These are phyloP conservation scores for Candida odintsovae DNA, from an alignment of 805 yeast species.

Conservation along the genomic window DNA sequence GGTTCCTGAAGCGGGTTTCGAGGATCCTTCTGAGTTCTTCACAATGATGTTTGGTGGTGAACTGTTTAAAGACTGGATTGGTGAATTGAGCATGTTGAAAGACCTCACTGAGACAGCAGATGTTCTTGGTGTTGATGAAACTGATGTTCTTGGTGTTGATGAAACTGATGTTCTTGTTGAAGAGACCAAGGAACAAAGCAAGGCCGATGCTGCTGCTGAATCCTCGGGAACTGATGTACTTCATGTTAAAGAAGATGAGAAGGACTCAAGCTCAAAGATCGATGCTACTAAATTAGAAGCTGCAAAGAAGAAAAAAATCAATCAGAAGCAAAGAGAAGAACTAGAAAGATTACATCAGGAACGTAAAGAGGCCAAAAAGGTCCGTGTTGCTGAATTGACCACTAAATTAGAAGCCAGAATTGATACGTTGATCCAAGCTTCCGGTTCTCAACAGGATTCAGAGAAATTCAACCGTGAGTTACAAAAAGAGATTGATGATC, in stretches of 20 bases:
- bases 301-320: conserved; percentile 22
- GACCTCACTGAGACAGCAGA: conserved; percentile 57
- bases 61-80: conserved; percentile 71
- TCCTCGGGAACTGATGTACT: conserved; percentile 3
- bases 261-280: not conserved
- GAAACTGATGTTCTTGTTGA: conserved; percentile 2
- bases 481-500: conserved; percentile 60
- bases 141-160: conserved; percentile 11
- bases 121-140: conserved; percentile 24
- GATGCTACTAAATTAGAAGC: conserved; percentile 5
- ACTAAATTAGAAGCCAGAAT: conserved; percentile 43
- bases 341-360: conserved; percentile 45
- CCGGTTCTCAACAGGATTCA: conserved; percentile 41
- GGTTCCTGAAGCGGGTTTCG: conserved; percentile 64
- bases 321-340: conserved; percentile 43
- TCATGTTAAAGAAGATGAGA: conserved; percentile 1
- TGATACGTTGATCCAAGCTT: conserved; percentile 38
- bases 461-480: conserved; percentile 46
- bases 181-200: conserved; percentile 3
- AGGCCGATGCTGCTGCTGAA: not conserved
- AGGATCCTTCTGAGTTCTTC: conserved; percentile 85
- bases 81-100: conserved; percentile 64
- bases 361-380: conserved; percentile 43
- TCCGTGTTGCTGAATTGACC: conserved; percentile 46
- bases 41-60: conserved; percentile 81